Base-by-base conservation (phyloP, 306 rosid species). In the Cucumis melo region DNA sequence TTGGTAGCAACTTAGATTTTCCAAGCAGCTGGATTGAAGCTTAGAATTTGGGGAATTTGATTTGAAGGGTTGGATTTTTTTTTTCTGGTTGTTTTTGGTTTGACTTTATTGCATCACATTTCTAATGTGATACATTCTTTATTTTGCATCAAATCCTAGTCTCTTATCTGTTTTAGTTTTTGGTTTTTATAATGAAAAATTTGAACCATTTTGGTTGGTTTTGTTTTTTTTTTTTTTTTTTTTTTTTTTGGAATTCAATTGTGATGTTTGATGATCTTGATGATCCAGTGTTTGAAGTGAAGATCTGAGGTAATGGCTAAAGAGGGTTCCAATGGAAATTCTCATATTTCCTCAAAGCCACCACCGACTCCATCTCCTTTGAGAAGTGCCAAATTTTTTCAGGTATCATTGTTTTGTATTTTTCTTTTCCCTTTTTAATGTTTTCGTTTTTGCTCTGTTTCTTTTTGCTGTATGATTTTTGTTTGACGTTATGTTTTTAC, bases 311-410 rank as follows among this genome's bases (percentile, higher is more conserved):
- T 72, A 74, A 91, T 91, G 93, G 93, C 96, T 7, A 60, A 80
- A 19, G 85, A 87, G 83, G 77, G 88, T 74, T 79, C 97, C 42
- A 82, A 93, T 82, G 97, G 88, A 70, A 86, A 79, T 54, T 78
- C 78, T 48, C 62, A 72, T 75, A 58, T 80, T 76, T 27, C 88
- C 39, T 6, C 84, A 36, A 93, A 91, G 84, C 81, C 82, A 74
- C 97, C 98, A 57, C 97, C 96, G 23, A 20, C 65, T 83, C 98
- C 98, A 58, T 93, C 98, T 75, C 97, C 97, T 38, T 48, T 91
- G 88, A 93, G 98, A 58, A 88, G 84, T 76, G 89, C 98, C 80
- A 93, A 93, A 74, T 93, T 89, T 88, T 89, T 76, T 74, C 96
- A 91, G 96, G 98, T 93, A 38, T 56, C 63, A 38, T 55, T 61